These are phyloP conservation scores for Sarcomyxa edulis DNA, from an alignment of 768 basidiomycete species.

Conservation along the genomic window DNA sequence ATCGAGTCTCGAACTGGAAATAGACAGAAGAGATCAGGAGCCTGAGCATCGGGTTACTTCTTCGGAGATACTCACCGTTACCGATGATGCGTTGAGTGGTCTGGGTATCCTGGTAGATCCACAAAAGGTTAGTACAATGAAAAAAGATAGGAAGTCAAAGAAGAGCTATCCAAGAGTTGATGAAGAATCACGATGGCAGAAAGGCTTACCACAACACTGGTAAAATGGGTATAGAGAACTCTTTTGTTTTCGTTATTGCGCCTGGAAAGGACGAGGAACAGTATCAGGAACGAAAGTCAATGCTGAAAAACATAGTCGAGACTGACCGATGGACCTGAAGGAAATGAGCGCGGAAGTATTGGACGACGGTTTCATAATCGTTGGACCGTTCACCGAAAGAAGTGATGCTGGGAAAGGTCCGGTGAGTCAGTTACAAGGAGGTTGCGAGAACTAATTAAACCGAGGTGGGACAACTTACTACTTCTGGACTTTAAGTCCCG, in stretches of 20 bases:
- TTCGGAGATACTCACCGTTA: constrained; percentile 55
- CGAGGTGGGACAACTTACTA: constrained; percentile 49
- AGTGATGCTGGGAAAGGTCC: constrained; percentile 49
- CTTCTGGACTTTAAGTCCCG: constrained; percentile 67
- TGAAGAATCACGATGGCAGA: background rate
- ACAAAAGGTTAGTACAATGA: constrained; percentile 3
- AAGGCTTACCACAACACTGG: constrained; percentile 66
- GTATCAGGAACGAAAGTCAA: too few relatives aligned
- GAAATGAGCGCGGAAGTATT: constrained; percentile 87
- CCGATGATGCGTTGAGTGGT: constrained; percentile 80
- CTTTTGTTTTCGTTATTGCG: constrained; percentile 76
- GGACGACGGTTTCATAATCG: constrained; percentile 74
- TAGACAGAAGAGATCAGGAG: constrained; percentile 7
- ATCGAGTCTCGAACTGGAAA: constrained; percentile 65
- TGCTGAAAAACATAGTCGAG: too few relatives aligned
- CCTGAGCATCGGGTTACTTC: too few relatives aligned
- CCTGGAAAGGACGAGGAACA: too few relatives aligned
- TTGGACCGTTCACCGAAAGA: constrained; percentile 80
- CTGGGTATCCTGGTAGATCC: constrained; percentile 79
- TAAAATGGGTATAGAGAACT: constrained; percentile 78
- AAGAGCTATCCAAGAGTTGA: constrained; percentile 4
- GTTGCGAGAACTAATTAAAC: constrained; percentile 8
- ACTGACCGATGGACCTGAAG: constrained; percentile 77
- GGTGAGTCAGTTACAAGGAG: background rate
- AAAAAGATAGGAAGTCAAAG: constrained; percentile 2